Conservation (phyloP, 1,139 yeast genomes). For the Candida mesenterica region DNA sequence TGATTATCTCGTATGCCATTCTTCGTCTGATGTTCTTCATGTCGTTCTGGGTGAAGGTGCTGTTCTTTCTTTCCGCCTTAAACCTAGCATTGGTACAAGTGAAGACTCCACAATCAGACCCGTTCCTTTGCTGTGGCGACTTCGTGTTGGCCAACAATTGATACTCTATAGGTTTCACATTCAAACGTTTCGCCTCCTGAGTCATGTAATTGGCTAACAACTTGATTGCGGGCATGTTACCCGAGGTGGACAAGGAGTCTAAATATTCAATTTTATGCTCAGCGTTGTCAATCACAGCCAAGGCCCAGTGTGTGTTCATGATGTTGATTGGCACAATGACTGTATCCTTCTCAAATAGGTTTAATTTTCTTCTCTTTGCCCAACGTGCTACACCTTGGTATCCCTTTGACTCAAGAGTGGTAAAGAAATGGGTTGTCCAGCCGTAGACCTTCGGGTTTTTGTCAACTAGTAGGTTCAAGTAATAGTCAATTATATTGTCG, state of each 20-base stretch:
- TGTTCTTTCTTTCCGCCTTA: slow-evolving; percentile 45
- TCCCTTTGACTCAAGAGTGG: slow-evolving; percentile 69
- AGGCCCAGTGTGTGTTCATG: slow-evolving; percentile 87
- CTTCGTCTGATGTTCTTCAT: slow-evolving; percentile 67
- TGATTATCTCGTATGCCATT: slow-evolving; percentile 59
- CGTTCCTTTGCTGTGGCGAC: slow-evolving; percentile 87
- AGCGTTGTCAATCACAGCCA: slow-evolving; percentile 71
- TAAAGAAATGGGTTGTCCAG: slow-evolving; percentile 86
- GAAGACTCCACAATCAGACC: slow-evolving; percentile 94
- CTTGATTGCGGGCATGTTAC: slow-evolving; percentile 55
- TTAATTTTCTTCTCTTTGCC: slow-evolving; percentile 81
- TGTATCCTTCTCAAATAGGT: slow-evolving; percentile 60
- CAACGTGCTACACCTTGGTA: slow-evolving; percentile 82
- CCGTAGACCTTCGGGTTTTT: slow-evolving; percentile 49
- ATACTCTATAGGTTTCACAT: slow-evolving; percentile 29
- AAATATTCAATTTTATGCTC: slow-evolving; percentile 61
- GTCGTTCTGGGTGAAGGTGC: slow-evolving; percentile 65
- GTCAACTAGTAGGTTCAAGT: slow-evolving; percentile 56
- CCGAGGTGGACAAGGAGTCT: slow-evolving; percentile 64
- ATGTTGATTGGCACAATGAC: slow-evolving; percentile 84
- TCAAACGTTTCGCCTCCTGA: slow-evolving; percentile 50
- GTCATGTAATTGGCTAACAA: slow-evolving; percentile 58
- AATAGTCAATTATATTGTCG: slow-evolving; percentile 86
- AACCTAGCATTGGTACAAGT: slow-evolving; percentile 77
- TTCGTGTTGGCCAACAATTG: slow-evolving; percentile 33